Evolutionary conservation across 495 filamentous ascomycete species (phyloP), one percentile per base, ranked within the genome.

Genomic region (Neurospora hispaniola): DNA sequence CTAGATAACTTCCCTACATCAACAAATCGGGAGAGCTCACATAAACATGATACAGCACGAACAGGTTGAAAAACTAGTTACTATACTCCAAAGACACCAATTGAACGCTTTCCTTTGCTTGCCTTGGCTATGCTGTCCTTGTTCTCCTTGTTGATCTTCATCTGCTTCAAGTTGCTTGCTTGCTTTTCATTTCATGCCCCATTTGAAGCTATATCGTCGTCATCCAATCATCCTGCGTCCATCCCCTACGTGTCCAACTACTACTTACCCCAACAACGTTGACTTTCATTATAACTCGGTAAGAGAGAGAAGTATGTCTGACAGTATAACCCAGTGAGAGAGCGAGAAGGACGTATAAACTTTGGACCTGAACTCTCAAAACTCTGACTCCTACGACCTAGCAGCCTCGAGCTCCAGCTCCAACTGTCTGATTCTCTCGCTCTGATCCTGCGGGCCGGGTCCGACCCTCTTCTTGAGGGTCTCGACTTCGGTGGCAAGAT

Each of bases 401-500:
- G 83, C 76, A 76, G 80, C 87, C 77, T 92, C 90, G 69, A 92
- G 77, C 79, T 92, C 90, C 69, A 91, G 80, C 79, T 92, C 90
- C 74, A 92, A 76, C 79, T 91, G 88, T 73, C 90, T 81, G 75
- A 92, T 92, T 66, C 89, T 83, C 80, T 92, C 90, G 78, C 87
- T 90, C 84, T 91, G 90, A 76, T 89, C 86, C 75, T 86, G 82
- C 43, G 82, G 82, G 54, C 84, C 85, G 1, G 86, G 81, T n/a
- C 84, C 87, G 41, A 90, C 82, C 73, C 83, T 86, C 80, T 87
- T 88, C 84, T 92, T 93, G 73, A 95, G 81, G 16, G 84, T 84
- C 79, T 91, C 91, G 18, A 95, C 89, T 79, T 94, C 91, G 35
- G 82, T 82, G 0, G 89, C 88, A 54, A 95, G 79, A 43, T 86